Evolutionary conservation across 2,329 filamentous ascomycete genomes (phyloP).

Genomic region (Rhytidhysteron rufulum): DNA sequence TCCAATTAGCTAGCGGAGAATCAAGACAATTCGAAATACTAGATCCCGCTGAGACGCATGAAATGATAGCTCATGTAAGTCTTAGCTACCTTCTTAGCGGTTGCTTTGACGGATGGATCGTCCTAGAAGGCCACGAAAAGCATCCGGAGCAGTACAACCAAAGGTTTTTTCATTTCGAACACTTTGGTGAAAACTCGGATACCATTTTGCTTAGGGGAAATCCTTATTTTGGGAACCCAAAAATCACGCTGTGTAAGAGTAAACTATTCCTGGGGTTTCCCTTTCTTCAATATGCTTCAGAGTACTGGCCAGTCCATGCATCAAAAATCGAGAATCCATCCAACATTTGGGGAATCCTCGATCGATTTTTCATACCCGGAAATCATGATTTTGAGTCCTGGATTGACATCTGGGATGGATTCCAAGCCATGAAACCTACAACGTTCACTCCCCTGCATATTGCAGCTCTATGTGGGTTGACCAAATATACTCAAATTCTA

Average conservation of each 20-base stretch:
- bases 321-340: neutral
- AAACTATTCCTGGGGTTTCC: neutral
- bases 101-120: neutral
- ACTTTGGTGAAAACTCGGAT: neutral
- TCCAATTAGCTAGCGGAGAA: neutral
- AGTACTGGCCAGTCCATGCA: neutral
- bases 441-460: constrained; percentile 1
- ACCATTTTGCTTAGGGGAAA: too few species aligned
- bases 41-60: neutral
- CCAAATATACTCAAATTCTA: neutral
- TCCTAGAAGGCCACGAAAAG: neutral
- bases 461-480: neutral
- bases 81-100: neutral
- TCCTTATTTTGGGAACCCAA: neutral
- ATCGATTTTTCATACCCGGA: neutral
- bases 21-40: neutral
- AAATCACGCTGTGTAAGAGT: neutral
- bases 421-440: neutral
- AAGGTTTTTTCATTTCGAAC: neutral
- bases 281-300: neutral
- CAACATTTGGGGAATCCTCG: neutral
- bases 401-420: neutral
- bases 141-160: neutral
- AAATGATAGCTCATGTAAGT: neutral
- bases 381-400: constrained; percentile 1